phyloP scores from a whole-genome alignment of 2,329 filamentous ascomycete genomes.

The Nemania sp. region DNA sequence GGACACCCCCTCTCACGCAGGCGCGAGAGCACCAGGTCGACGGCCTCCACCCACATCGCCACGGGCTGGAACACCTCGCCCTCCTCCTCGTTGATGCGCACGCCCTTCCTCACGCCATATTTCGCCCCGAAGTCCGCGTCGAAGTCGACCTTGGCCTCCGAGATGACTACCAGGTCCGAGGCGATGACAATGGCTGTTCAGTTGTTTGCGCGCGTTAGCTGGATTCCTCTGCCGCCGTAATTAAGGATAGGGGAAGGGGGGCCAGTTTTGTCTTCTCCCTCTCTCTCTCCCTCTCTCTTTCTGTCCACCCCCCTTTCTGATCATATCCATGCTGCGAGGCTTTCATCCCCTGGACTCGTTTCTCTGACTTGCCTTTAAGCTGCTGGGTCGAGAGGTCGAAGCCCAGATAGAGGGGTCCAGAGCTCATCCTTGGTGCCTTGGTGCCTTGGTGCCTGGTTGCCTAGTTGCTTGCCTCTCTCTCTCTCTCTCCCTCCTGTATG shows the following conservation, averaged over 20 bases:
- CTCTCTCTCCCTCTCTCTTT: not conserved
- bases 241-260: not conserved
- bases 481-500: not conserved
- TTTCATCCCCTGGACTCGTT: not conserved
- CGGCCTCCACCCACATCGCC: slow-evolving; percentile 89
- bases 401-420: slow-evolving; percentile 77
- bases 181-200: slow-evolving; percentile 76
- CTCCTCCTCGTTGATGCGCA: slow-evolving; percentile 78
- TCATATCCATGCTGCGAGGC: not conserved
- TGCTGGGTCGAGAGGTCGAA: slow-evolving; percentile 98
- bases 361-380: slow-evolving; percentile 72
- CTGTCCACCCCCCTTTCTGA: not conserved
- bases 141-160: slow-evolving; percentile 93
- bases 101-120: slow-evolving; percentile 86
- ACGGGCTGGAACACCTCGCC: slow-evolving; percentile 93
- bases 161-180: slow-evolving; percentile 77
- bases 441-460: no score
- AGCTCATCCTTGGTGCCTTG: slow-evolving; percentile 39
- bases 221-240: not conserved
- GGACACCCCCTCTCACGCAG: slow-evolving; percentile 72
- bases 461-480: not conserved
- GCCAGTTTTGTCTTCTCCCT: not conserved
- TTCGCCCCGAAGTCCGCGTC: slow-evolving; percentile 76
- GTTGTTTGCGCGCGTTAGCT: slow-evolving; percentile 16
- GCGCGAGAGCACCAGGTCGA: slow-evolving; percentile 80